A percentile compares a stretch with the other conserved stretches of the same genome.
phyloP scores from a whole-genome alignment of 768 basidiomycete species.

The Auricularia cornea region DNA sequence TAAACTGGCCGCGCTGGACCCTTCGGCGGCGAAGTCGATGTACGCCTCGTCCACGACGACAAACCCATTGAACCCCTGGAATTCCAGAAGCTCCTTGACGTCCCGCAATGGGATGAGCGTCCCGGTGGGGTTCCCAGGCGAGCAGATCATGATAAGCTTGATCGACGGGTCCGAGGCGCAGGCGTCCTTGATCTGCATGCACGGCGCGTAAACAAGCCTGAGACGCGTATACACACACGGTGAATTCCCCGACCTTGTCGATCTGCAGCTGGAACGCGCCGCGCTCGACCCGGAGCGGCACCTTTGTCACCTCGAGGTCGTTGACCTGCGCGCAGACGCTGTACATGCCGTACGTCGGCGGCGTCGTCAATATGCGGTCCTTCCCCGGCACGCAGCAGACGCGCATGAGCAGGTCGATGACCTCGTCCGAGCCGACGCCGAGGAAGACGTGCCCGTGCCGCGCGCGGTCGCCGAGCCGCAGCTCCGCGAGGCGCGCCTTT shows the following conservation, averaged over 20 bases:
- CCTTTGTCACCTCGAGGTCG: slow-evolving; percentile 75
- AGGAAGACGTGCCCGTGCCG: slow-evolving; percentile 65
- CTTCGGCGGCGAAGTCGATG: slow-evolving; percentile 75
- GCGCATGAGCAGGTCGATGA: slow-evolving; percentile 89
- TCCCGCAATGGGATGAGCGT: slow-evolving; percentile 69
- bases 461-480: slow-evolving; percentile 56
- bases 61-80: slow-evolving; percentile 79
- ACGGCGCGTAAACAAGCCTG: slow-evolving; percentile 2
- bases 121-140: slow-evolving; percentile 95
- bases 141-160: slow-evolving; percentile 91
- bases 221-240: too few relatives aligned
- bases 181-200: slow-evolving; percentile 56
- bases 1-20: slow-evolving; percentile 57
- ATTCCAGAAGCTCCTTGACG: slow-evolving; percentile 64
- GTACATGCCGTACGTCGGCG: slow-evolving; percentile 99
- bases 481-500: slow-evolving; percentile 62
- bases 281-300: slow-evolving; percentile 70
- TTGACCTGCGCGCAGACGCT: slow-evolving; percentile 91
- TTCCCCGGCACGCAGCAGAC: slow-evolving; percentile 70
- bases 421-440: slow-evolving; percentile 95
- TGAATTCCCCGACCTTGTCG: slow-evolving; percentile 65
- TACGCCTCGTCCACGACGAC: slow-evolving; percentile 96
- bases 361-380: slow-evolving; percentile 82
- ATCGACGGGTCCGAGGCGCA: slow-evolving; percentile 65
- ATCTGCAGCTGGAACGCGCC: slow-evolving; percentile 74